Conservation (phyloP, 495 filamentous ascomycete genomes). For the Hyaloscypha finlandica region DNA sequence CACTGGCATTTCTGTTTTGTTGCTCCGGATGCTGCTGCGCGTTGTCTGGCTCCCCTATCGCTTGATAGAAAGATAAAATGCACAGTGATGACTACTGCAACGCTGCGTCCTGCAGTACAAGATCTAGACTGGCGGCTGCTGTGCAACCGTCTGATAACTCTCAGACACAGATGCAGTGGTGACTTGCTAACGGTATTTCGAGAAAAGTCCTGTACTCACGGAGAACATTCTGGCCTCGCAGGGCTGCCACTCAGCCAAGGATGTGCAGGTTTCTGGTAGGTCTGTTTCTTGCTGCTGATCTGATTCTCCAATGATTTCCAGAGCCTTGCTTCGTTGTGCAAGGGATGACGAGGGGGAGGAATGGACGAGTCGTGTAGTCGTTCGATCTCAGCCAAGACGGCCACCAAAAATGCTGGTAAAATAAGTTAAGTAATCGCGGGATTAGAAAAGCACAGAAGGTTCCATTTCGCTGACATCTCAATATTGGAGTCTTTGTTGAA, state of each 20-base stretch:
- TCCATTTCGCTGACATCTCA: not conserved
- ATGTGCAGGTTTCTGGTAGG: not conserved
- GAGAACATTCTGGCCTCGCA: conserved; percentile 3
- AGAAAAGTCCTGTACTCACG: conserved; percentile 2
- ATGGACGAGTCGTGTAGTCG: not conserved
- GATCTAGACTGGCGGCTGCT: not conserved
- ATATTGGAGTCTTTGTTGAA: not conserved
- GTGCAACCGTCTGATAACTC: not conserved
- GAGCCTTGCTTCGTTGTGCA: not conserved
- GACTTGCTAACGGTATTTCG: not conserved
- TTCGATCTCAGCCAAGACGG: not conserved
- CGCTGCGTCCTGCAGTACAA: not conserved
- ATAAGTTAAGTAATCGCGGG: not conserved
- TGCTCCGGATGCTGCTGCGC: not conserved
- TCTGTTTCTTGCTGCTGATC: not conserved
- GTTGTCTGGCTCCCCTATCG: not conserved
- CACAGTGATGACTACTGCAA: not conserved
- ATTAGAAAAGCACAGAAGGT: not conserved
- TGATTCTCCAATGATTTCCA: not conserved
- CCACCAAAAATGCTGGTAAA: not conserved
- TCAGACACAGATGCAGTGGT: not conserved
- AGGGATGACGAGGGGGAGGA: not conserved
- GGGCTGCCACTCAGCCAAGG: conserved; percentile 4
- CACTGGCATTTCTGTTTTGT: no score
- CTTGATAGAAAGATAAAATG: not conserved